These are phyloP conservation scores for Aureobasidium subglaciale DNA, from an alignment of 2,329 filamentous ascomycete genomes.

Conservation along the genomic window DNA sequence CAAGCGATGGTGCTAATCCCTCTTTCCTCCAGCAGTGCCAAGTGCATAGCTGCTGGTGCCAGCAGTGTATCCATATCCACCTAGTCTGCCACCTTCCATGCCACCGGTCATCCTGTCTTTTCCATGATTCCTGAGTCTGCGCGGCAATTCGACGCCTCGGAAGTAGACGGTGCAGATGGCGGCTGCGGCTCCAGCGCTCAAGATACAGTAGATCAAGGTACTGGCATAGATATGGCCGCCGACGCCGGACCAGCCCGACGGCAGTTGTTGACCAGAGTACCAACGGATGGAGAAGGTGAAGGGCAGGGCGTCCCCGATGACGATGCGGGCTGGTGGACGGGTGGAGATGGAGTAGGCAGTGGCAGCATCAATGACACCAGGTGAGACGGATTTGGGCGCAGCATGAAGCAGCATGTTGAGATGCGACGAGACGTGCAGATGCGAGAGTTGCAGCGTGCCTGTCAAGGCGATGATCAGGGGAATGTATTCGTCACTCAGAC, in stretches of 20 bases:
- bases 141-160: conserved; percentile 44
- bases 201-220: conserved; percentile 43
- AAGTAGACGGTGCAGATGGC: conserved; percentile 50
- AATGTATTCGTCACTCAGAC: conserved; percentile 51
- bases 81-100: conserved; percentile 31
- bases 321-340: conserved; percentile 54
- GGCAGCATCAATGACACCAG: conserved; percentile 77
- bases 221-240: conserved; percentile 45
- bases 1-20: conserved; percentile 31
- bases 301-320: conserved; percentile 80
- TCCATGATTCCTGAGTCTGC: conserved; percentile 49
- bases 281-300: conserved; percentile 76
- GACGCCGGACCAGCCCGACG: conserved; percentile 47
- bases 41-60: conserved; percentile 34
- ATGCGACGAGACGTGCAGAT: conserved; percentile 83
- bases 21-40: conserved; percentile 34
- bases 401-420: conserved; percentile 81
- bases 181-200: conserved; percentile 41
- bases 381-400: conserved; percentile 44
- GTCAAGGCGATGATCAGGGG: conserved; percentile 83
- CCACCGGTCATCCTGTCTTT: conserved; percentile 41
- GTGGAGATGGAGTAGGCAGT: conserved; percentile 69
- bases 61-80: conserved; percentile 38
- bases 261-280: conserved; percentile 70
- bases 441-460: conserved; percentile 79